Conservation (phyloP, 2,329 filamentous ascomycete species). For the Calcarisporium arbuscula region DNA sequence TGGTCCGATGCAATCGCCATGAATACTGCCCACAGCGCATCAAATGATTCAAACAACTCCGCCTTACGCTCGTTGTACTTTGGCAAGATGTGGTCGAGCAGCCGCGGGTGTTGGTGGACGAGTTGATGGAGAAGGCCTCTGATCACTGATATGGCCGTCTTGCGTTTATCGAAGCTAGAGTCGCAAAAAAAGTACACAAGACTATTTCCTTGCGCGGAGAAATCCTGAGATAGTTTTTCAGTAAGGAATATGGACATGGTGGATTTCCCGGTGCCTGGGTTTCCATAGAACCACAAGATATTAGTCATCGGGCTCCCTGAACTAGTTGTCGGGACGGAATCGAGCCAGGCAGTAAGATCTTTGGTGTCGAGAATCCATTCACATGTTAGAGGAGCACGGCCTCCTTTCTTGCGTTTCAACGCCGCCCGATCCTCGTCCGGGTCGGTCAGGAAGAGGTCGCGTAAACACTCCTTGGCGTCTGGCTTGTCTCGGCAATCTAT, state of each 20-base stretch:
- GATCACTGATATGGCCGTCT: slow-evolving; percentile 16
- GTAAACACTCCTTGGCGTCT: slow-evolving; percentile 10
- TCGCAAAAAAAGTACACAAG: slow-evolving; percentile 19
- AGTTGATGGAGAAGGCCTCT: slow-evolving; percentile 17
- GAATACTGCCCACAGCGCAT: slow-evolving; percentile 15
- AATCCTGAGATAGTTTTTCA: slow-evolving; percentile 11
- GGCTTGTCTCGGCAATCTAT: too few relatives aligned
- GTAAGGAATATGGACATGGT: slow-evolving; percentile 12
- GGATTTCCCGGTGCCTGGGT: slow-evolving; percentile 17
- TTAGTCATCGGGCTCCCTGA: background rate
- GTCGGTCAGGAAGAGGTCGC: slow-evolving; percentile 14
- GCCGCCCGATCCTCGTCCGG: slow-evolving; percentile 12
- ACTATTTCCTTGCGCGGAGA: slow-evolving; percentile 9
- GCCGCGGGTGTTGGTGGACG: slow-evolving; percentile 12
- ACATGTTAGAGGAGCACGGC: slow-evolving; percentile 11
- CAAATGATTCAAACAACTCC: slow-evolving; percentile 14
- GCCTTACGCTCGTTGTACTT: slow-evolving; percentile 12
- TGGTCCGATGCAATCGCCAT: slow-evolving; percentile 9
- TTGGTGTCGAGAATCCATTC: slow-evolving; percentile 15
- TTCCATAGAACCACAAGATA: slow-evolving; percentile 14
- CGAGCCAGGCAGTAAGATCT: slow-evolving; percentile 13
- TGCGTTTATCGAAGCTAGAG: slow-evolving; percentile 14
- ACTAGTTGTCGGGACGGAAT: background rate
- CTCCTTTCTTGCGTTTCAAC: slow-evolving; percentile 16
- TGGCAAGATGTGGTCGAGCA: slow-evolving; percentile 12